A percentile compares a stretch with the other conserved stretches of the same genome.
Evolutionary conservation across 2,329 filamentous ascomycete species (phyloP).

Genomic region (Rutstroemia sp.): DNA sequence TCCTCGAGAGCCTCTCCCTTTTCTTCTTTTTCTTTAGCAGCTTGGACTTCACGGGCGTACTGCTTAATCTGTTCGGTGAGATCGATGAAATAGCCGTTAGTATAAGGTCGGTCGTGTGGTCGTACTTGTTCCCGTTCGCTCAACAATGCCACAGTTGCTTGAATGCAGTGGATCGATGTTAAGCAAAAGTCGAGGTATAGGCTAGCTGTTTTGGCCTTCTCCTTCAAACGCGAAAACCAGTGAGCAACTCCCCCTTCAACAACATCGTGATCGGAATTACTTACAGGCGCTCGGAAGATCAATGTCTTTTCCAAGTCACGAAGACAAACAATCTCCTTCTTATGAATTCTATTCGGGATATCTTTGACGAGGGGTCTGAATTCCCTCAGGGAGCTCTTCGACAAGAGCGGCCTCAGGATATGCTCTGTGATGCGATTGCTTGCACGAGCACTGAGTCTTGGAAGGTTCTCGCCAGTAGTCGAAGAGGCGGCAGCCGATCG

Average conservation of each 20-base stretch:
- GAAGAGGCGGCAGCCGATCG: slow-evolving; percentile 47
- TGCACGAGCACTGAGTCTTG: slow-evolving; percentile 60
- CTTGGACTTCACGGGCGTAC: slow-evolving; percentile 79
- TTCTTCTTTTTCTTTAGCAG: slow-evolving; percentile 59
- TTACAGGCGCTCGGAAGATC: slow-evolving; percentile 87
- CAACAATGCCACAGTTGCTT: slow-evolving; percentile 79
- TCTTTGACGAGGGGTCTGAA: slow-evolving; percentile 76
- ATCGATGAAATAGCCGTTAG: slow-evolving; percentile 94
- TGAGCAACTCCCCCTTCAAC: slow-evolving; percentile 57
- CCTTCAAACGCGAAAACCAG: slow-evolving; percentile 62
- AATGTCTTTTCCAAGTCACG: slow-evolving; percentile 92
- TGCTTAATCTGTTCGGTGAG: slow-evolving; percentile 87
- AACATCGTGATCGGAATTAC: slow-evolving; percentile 51
- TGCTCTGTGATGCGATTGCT: slow-evolving; percentile 72
- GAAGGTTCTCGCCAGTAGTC: slow-evolving; percentile 41
- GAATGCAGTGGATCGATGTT: slow-evolving; percentile 81
- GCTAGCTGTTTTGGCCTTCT: slow-evolving; percentile 62
- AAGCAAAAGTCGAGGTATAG: slow-evolving; percentile 84
- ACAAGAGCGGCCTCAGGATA: slow-evolving; percentile 70
- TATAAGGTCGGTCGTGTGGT: slow-evolving; percentile 82
- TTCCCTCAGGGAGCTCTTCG: slow-evolving; percentile 64
- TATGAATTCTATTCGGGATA: slow-evolving; percentile 70
- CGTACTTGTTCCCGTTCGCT: slow-evolving; percentile 80
- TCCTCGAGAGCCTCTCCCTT: slow-evolving; percentile 45
- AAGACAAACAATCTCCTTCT: slow-evolving; percentile 82